Evolutionary conservation across 345 rosid species (phyloP).

Genomic region (Melastoma malabathricum): DNA sequence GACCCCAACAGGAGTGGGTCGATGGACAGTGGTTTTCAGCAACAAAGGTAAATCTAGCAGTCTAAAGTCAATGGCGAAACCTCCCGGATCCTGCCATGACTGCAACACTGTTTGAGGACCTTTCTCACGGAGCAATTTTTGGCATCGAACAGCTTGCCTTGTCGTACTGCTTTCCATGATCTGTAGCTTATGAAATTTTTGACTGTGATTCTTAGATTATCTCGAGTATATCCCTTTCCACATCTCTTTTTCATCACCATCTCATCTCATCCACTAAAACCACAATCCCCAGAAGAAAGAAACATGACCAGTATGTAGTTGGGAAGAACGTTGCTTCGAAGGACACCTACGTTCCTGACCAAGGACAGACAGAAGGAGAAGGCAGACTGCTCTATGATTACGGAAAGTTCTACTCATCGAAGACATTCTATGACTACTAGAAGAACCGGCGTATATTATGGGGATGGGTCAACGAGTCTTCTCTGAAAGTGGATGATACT

Average conservation of each 20-base stretch:
- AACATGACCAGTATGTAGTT: constrained; percentile 37
- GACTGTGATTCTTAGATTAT: too few species aligned
- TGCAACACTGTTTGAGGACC: too few species aligned
- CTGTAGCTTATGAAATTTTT: too few species aligned
- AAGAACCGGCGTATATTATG: constrained; percentile 36
- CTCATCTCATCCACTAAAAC: too few species aligned
- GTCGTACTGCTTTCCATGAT: too few species aligned
- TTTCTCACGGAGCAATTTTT: too few species aligned
- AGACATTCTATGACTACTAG: constrained; percentile 41
- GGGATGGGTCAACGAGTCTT: constrained; percentile 43
- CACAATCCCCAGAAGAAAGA: too few species aligned
- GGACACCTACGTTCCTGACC: constrained; percentile 4
- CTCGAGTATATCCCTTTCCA: too few species aligned
- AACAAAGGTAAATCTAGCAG: constrained; percentile 14
- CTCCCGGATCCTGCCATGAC: too few species aligned
- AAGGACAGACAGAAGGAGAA: constrained; percentile 2
- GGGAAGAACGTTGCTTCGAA: constrained; percentile 22
- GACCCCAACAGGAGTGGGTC: constrained; percentile 41
- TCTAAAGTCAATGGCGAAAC: too few species aligned
- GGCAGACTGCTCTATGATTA: constrained; percentile 52
- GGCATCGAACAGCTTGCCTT: too few species aligned
- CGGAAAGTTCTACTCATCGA: constrained; percentile 70
- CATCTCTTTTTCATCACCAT: too few species aligned
- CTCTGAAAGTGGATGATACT: constrained; percentile 14
- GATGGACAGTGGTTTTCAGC: constrained; percentile 21